Conservation (phyloP, 176 grass and related monocot species). For the Juncus effusus region DNA sequence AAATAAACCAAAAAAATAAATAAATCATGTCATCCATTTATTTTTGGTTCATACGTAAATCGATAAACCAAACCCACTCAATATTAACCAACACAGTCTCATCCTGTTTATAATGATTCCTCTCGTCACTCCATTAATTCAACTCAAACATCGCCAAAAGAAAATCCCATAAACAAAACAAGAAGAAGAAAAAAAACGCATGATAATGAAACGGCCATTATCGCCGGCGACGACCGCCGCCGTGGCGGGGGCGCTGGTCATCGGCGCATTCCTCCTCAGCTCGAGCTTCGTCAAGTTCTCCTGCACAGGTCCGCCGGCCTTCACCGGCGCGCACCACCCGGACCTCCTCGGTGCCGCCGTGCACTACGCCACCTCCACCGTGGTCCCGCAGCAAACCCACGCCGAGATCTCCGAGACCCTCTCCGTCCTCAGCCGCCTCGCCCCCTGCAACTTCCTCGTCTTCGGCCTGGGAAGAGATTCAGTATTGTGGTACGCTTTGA, state of each 20-base stretch:
- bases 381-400: conserved; percentile 33
- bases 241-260: conserved; percentile 37
- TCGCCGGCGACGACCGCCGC: not conserved
- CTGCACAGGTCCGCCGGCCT: not conserved
- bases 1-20: too few relatives aligned
- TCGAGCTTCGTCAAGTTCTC: conserved; percentile 15
- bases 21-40: too few relatives aligned
- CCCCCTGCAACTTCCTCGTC: conserved; percentile 57
- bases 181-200: not conserved
- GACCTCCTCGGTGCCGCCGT: conserved; percentile 27
- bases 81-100: too few relatives aligned
- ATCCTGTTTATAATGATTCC: not conserved
- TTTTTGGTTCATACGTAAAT: too few relatives aligned
- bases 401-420: conserved; percentile 50
- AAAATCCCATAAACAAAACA: not conserved
- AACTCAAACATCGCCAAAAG: too few relatives aligned
- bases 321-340: conserved; percentile 8
- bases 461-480: conserved; percentile 67
- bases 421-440: conserved; percentile 45
- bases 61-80: too few relatives aligned
- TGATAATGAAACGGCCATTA: not conserved
- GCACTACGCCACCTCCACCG: conserved; percentile 28
- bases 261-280: conserved; percentile 42
- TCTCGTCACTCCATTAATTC: not conserved
- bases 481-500: conserved; percentile 45